Evolutionary conservation across 371 early-diverging fungal genomes (phyloP).

Genomic region (Haplosporangium sp.): DNA sequence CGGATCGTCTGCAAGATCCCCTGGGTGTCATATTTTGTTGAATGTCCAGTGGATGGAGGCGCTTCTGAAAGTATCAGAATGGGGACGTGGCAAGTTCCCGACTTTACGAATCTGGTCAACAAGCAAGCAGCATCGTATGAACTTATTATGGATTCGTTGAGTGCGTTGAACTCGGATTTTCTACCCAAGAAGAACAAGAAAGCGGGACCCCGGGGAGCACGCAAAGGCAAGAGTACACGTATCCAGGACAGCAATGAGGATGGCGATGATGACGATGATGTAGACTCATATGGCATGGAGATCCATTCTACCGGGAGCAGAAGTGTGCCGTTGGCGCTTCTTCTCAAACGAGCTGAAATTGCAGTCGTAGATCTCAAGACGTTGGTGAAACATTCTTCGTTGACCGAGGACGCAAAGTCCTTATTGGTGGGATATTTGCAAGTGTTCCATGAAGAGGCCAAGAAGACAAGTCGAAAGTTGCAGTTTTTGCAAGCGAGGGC

Average conservation of each 20-base stretch:
- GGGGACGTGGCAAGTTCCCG: constrained; percentile 20
- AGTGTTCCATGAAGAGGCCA: constrained; percentile 31
- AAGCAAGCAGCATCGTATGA: constrained; percentile 27
- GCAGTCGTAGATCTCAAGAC: constrained; percentile 42
- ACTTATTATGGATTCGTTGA: constrained; percentile 22
- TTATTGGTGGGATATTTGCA: constrained; percentile 24
- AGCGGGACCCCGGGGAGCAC: not conserved
- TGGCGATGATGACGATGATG: constrained; percentile 7
- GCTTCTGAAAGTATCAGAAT: not conserved
- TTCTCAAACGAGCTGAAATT: constrained; percentile 37
- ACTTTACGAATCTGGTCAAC: constrained; percentile 39
- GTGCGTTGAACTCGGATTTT: constrained; percentile 6
- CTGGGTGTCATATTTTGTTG: constrained; percentile 1
- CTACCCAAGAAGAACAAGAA: not conserved
- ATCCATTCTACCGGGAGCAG: not conserved
- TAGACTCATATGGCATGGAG: constrained; percentile 23
- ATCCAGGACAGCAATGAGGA: not conserved
- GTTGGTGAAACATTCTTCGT: constrained; percentile 26
- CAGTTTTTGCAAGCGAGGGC: constrained; percentile 40
- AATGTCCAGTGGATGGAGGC: constrained; percentile 8
- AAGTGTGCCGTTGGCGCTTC: constrained; percentile 22
- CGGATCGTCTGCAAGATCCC: constrained; percentile 26
- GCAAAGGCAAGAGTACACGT: not conserved
- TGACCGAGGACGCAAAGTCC: constrained; percentile 5
- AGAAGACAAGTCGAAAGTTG: constrained; percentile 20